Evolutionary conservation across 2,329 filamentous ascomycete genomes (phyloP), one percentile per base, ranked within the genome.

Genomic region (Chalara sp.): DNA sequence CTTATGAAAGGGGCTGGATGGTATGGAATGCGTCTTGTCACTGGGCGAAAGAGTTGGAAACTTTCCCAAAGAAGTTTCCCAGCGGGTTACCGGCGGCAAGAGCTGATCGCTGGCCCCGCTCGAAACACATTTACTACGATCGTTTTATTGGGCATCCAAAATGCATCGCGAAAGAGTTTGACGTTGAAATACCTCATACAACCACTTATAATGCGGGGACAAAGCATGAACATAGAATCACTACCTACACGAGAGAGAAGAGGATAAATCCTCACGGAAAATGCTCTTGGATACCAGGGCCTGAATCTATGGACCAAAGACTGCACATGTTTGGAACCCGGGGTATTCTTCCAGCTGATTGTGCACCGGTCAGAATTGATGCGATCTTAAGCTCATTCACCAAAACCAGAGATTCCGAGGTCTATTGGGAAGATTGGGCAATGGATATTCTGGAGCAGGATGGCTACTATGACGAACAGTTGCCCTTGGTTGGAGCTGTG

Each of bases 91-190:
- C 28, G 41, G 13, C 33, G 33, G 47, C 28, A 39, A 47, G 43
- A 21, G 48, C 12, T 39, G 52, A 56, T 44, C 47, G 57, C 6
- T 59, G 57, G 57, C 56, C 55, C 11, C 54, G 55, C 5, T 54
- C 50, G 11, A 59, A 59, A 42, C 55, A 58, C 33, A 44, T 59
- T 21, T 56, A 51, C 48, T 59, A 59, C 30, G 55, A 59, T 31
- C 44, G 39, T 58, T 61, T 41, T 52, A 28, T 41, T 31, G 50
- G 50, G 4, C 13, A 39, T 37, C 35, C n/a, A 8, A 10, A 8
- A 8, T 37, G 35, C 35, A 37, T n/a, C 35, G 35, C 35, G 8
- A 8, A n/a, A 8, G 35, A 8, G n/a, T n/a, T 37, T n/a, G n/a
- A 8, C 2, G 8, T 10, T n/a, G n/a, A n/a, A 8, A n/a, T 37